Evolutionary conservation across 495 filamentous ascomycete genomes (phyloP).

Genomic region (Aspergillus homomorphus): DNA sequence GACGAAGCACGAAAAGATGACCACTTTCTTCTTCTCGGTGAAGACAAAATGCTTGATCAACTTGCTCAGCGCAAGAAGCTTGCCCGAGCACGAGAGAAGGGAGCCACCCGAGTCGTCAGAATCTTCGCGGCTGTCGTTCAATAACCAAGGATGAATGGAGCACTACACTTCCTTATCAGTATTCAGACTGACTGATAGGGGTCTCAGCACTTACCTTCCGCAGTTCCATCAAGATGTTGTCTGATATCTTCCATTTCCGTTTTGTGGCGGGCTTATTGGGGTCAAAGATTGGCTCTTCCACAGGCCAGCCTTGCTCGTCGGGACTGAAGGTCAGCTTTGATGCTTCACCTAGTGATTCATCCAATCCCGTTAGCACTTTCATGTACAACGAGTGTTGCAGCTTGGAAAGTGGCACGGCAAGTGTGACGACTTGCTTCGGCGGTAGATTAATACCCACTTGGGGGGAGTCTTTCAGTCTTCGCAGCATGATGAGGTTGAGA

Average conservation of each 20-base stretch:
- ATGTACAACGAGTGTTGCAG: constrained; percentile 63
- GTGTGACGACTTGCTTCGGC: constrained; percentile 55
- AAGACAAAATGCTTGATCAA: constrained; percentile 56
- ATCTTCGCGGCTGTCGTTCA: not conserved
- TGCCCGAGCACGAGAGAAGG: constrained; percentile 56
- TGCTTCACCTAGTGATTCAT: constrained; percentile 25
- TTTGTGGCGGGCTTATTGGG: not conserved
- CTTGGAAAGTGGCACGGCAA: constrained; percentile 60
- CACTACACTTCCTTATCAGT: no score
- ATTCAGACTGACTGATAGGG: not conserved
- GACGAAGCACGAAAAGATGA: constrained; percentile 64
- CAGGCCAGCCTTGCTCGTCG: not conserved
- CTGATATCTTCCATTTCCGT: constrained; percentile 6
- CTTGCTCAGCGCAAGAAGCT: constrained; percentile 63
- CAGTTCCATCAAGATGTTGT: constrained; percentile 61
- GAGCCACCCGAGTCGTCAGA: constrained; percentile 28
- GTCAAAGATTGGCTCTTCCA: not conserved
- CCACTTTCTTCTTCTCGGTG: constrained; percentile 55
- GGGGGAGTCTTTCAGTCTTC: constrained; percentile 59
- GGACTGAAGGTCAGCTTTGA: not conserved
- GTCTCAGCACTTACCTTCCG: constrained; percentile 42
- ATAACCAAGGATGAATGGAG: constrained; percentile 53
- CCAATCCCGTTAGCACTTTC: constrained; percentile 55
- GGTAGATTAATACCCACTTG: constrained; percentile 58
- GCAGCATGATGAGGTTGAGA: constrained; percentile 60